Evolutionary conservation across 2,329 filamentous ascomycete genomes (phyloP).

Genomic region (Phialophora verrucosa): DNA sequence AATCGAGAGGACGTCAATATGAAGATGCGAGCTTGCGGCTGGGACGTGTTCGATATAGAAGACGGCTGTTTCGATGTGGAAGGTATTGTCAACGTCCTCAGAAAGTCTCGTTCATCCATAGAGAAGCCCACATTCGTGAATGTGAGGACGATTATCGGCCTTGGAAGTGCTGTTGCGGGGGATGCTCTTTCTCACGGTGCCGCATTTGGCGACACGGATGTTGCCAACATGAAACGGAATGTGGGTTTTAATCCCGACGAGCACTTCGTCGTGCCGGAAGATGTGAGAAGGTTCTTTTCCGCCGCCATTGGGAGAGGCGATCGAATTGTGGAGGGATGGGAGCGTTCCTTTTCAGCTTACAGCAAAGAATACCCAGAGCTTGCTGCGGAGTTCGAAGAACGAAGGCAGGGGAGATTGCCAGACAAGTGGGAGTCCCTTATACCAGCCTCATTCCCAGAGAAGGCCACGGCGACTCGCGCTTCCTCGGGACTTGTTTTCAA

Average conservation of each 20-base stretch:
- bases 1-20: slow-evolving; percentile 63
- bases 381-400: neutral
- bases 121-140: slow-evolving; percentile 65
- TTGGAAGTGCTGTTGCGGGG: slow-evolving; percentile 54
- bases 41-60: slow-evolving; percentile 60
- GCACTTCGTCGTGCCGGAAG: neutral
- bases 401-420: neutral
- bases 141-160: slow-evolving; percentile 61
- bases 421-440: neutral
- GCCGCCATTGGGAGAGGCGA: neutral
- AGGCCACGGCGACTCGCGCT: neutral
- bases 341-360: neutral
- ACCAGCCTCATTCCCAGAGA: neutral
- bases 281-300: neutral
- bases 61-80: slow-evolving; percentile 60
- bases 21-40: slow-evolving; percentile 63
- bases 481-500: slow-evolving; percentile 9
- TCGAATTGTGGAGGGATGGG: neutral
- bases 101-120: slow-evolving; percentile 47
- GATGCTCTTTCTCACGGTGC: slow-evolving; percentile 38
- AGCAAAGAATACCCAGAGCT: neutral
- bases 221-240: slow-evolving; percentile 1
- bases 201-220: slow-evolving; percentile 27
- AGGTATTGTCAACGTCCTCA: slow-evolving; percentile 55
- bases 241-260: neutral